Conservation (phyloP, 2,329 filamentous ascomycete species). For the Cladosporium oxysporum region DNA sequence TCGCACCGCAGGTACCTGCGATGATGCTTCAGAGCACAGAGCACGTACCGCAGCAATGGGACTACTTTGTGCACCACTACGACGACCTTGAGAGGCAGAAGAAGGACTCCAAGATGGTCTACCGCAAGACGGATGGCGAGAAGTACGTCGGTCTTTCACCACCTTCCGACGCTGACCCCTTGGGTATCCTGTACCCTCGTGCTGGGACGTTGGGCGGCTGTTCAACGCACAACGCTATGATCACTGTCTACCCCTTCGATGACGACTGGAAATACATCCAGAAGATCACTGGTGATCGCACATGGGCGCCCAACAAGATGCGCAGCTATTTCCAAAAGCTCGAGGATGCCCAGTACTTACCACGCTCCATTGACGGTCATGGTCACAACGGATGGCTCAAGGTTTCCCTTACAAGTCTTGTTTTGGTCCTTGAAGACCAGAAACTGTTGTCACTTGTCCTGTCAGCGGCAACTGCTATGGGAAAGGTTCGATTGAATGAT, state of each 20-base stretch:
- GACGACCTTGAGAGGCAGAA: constrained; percentile 54
- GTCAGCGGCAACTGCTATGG: constrained; percentile 53
- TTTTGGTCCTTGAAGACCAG: constrained; percentile 39
- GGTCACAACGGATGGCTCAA: constrained; percentile 50
- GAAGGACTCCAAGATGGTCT: constrained; percentile 61
- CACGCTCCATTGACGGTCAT: constrained; percentile 46
- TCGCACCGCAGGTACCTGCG: constrained; percentile 57
- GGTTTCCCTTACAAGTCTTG: constrained; percentile 41
- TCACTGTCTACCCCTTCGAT: constrained; percentile 59
- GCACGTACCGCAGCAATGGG: constrained; percentile 59
- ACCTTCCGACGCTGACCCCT: constrained; percentile 53
- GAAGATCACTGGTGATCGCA: constrained; percentile 59
- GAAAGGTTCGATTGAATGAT: constrained; percentile 12
- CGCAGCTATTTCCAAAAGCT: constrained; percentile 56
- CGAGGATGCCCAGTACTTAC: constrained; percentile 40
- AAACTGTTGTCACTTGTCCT: constrained; percentile 43
- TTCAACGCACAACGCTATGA: constrained; percentile 62
- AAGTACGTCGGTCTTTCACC: constrained; percentile 57
- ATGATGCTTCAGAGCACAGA: constrained; percentile 57
- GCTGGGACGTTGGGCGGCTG: constrained; percentile 60
- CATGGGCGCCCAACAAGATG: constrained; percentile 62
- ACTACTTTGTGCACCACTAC: constrained; percentile 65
- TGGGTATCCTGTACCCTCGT: constrained; percentile 61
- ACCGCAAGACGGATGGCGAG: constrained; percentile 52
- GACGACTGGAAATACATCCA: constrained; percentile 62